phyloP scores from a whole-genome alignment of 2,329 filamentous ascomycete genomes.

The Hawksworthiomyces lignivorus region DNA sequence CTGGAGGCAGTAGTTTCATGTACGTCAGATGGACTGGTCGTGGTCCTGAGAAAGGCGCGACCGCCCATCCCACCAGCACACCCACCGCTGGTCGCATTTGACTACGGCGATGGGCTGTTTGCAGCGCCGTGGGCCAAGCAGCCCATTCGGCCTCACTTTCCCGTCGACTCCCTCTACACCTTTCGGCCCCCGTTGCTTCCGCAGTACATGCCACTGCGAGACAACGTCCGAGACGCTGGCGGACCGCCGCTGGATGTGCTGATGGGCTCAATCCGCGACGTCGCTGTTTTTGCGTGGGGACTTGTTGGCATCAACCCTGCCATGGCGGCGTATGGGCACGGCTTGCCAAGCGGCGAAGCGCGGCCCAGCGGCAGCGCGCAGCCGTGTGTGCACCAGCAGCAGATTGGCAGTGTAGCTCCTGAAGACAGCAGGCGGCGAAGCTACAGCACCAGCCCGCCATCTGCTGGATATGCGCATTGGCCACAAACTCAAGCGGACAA shows the following conservation, averaged over 20 bases:
- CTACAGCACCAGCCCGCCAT: too few species aligned
- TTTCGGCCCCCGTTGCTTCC: conserved; percentile 36
- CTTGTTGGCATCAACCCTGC: conserved; percentile 73
- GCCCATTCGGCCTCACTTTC: conserved; percentile 46
- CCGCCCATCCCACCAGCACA: conserved; percentile 57
- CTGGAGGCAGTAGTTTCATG: conserved; percentile 88
- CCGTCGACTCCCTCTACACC: conserved; percentile 34
- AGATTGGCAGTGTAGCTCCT: conserved; percentile 3
- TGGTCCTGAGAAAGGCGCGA: conserved; percentile 67
- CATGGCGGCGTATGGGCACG: conserved; percentile 53
- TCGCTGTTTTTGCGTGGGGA: conserved; percentile 83
- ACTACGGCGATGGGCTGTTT: conserved; percentile 58
- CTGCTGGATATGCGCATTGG: too few species aligned
- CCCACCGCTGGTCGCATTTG: conserved; percentile 37
- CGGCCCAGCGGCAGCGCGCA: conserved; percentile 45
- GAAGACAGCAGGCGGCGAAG: too few species aligned
- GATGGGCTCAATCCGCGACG: conserved; percentile 74
- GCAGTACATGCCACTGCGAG: conserved; percentile 36
- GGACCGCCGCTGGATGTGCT: conserved; percentile 55
- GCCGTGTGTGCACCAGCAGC: background rate
- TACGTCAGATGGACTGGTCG: conserved; percentile 79
- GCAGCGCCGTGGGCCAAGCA: conserved; percentile 72
- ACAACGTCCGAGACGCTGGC: conserved; percentile 36
- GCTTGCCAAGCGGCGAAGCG: conserved; percentile 55
- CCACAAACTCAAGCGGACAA: too few species aligned